These are phyloP conservation scores for Heterobasidion irregulare DNA, from an alignment of 1,284 basidiomycete species.

Conservation along the genomic window DNA sequence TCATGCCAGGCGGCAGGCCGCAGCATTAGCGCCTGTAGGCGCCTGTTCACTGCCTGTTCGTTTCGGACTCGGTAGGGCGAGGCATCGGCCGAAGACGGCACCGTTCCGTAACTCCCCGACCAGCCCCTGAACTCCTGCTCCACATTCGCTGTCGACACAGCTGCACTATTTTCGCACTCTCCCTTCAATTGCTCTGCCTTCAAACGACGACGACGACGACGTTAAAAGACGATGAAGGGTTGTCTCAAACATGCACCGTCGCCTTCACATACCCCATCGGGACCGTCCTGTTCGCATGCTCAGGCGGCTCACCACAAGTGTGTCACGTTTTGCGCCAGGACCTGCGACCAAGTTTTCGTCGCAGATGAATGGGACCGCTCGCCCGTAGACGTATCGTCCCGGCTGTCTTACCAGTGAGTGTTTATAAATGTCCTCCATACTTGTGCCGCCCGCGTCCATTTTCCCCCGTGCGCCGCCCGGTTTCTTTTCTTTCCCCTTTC, in stretches of 20 bases:
- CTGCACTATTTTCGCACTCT: no score
- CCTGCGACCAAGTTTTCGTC: slow-evolving; percentile 15
- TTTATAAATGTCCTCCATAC: background rate
- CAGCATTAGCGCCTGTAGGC: no score
- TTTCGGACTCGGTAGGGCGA: no score
- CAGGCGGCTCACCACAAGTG: slow-evolving; percentile 11
- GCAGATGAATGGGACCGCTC: slow-evolving; percentile 23
- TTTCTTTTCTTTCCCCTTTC: background rate
- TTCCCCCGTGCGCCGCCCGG: background rate
- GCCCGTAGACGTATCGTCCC: slow-evolving; percentile 18
- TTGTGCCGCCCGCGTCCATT: background rate
- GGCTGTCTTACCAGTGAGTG: slow-evolving; percentile 18
- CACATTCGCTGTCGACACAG: no score
- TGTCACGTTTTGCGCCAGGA: slow-evolving; percentile 18
- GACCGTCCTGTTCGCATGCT: background rate
- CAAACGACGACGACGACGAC: background rate
- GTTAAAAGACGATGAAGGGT: background rate
- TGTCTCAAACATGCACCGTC: slow-evolving; percentile 1
- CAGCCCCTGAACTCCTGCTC: no score
- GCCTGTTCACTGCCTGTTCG: no score
- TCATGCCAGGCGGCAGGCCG: no score
- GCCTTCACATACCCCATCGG: background rate
- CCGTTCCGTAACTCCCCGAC: background rate
- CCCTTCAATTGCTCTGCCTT: no score
- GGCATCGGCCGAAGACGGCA: no score